Conservation (phyloP, 1,284 basidiomycete species). For the Macrocystidia cucumis region DNA sequence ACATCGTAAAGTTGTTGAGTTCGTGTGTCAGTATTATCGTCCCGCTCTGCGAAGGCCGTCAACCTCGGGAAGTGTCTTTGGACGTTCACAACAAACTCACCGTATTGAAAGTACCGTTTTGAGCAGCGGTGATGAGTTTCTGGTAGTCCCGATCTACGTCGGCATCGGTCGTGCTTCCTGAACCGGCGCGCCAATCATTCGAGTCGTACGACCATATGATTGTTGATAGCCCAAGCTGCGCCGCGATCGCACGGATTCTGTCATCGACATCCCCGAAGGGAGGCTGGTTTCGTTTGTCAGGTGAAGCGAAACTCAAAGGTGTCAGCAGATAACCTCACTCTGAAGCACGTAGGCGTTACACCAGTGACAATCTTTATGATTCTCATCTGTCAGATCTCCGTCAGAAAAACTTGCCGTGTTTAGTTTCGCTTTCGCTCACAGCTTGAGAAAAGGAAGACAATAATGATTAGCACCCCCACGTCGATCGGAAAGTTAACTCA, state of each 20-base stretch:
- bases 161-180: constrained; percentile 31
- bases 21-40: constrained; percentile 44
- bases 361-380: constrained; percentile 46
- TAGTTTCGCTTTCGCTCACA: constrained; percentile 6
- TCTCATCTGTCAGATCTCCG: constrained; percentile 27
- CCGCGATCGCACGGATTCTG: constrained; percentile 62
- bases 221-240: constrained; percentile 50
- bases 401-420: not conserved
- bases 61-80: not conserved
- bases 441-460: too few relatives aligned
- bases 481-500: constrained; percentile 19
- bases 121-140: constrained; percentile 25
- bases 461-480: not conserved
- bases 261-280: constrained; percentile 62
- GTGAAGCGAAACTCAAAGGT: not conserved
- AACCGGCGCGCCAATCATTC: constrained; percentile 57
- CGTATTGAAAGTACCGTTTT: constrained; percentile 30
- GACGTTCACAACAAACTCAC: constrained; percentile 15
- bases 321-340: constrained; percentile 24
- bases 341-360: constrained; percentile 64
- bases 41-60: constrained; percentile 23
- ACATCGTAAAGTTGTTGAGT: constrained; percentile 42
- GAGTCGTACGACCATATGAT: constrained; percentile 67
- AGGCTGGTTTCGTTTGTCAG: too few relatives aligned
- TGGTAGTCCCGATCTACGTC: constrained; percentile 36